These are phyloP conservation scores for Fusarium compactum DNA, from an alignment of 2,329 filamentous ascomycete species.

Conservation along the genomic window DNA sequence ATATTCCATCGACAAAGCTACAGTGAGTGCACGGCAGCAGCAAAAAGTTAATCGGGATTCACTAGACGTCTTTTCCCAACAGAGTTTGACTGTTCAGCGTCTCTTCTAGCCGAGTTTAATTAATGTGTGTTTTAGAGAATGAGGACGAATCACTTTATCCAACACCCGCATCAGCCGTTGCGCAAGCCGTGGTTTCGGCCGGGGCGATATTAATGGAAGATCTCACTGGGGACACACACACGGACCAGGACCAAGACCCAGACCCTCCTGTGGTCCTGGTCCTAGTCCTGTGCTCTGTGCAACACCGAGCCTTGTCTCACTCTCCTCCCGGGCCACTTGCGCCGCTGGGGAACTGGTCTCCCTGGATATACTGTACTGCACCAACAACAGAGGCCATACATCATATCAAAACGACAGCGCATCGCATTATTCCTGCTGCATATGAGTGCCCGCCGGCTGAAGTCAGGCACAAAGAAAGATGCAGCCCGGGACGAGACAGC, in stretches of 20 bases:
- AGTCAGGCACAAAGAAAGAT: slow-evolving; percentile 26
- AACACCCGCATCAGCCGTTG: slow-evolving; percentile 30
- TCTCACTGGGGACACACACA: slow-evolving; percentile 19
- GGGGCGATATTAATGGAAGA: slow-evolving; percentile 27
- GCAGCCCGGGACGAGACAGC: slow-evolving; percentile 23
- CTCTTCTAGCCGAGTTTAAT: neutral
- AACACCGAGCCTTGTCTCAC: slow-evolving; percentile 21
- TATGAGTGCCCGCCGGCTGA: neutral
- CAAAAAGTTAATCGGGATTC: slow-evolving; percentile 39
- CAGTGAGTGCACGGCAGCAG: neutral
- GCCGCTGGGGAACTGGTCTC: neutral
- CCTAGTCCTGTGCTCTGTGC: slow-evolving; percentile 7
- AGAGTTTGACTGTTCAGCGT: neutral
- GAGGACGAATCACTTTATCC: slow-evolving; percentile 27
- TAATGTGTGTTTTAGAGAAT: slow-evolving; percentile 21
- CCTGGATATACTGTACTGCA: neutral
- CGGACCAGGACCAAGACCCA: slow-evolving; percentile 9
- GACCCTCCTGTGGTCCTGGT: slow-evolving; percentile 12
- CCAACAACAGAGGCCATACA: slow-evolving; percentile 10
- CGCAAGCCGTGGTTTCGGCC: slow-evolving; percentile 23
- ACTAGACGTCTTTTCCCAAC: neutral
- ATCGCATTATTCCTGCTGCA: slow-evolving; percentile 13
- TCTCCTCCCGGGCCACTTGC: slow-evolving; percentile 6
- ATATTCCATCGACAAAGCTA: neutral
- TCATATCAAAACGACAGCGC: slow-evolving; percentile 27